phyloP scores from a whole-genome alignment of 495 filamentous ascomycete genomes.

The Tetracladium marchalianum region DNA sequence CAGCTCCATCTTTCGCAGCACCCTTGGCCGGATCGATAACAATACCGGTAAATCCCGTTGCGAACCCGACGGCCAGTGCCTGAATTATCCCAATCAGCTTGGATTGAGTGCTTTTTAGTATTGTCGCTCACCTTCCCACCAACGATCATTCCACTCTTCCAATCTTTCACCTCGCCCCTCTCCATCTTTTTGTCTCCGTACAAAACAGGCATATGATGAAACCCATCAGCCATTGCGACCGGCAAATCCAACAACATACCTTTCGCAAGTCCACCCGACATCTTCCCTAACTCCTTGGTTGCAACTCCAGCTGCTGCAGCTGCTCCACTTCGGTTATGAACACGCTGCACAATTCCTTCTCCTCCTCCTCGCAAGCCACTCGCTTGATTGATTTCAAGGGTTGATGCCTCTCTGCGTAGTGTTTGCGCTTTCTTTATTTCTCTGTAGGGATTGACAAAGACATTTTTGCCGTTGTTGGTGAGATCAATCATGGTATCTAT shows the following conservation, averaged over 20 bases:
- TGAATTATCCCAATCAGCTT: neutral
- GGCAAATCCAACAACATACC: constrained; percentile 13
- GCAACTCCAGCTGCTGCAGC: constrained; percentile 3
- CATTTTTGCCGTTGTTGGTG: too few relatives aligned
- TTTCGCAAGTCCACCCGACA: constrained; percentile 15
- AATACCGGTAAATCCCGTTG: too few relatives aligned
- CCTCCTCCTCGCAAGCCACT: too few relatives aligned
- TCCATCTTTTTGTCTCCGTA: constrained; percentile 48
- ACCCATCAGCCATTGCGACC: constrained; percentile 1
- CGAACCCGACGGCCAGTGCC: too few relatives aligned
- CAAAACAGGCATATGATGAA: constrained; percentile 47
- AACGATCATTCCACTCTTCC: constrained; percentile 40
- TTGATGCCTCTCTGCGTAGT: too few relatives aligned
- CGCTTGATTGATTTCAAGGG: too few relatives aligned
- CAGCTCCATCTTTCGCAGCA: too few relatives aligned
- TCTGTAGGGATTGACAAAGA: too few relatives aligned
- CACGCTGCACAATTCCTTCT: too few relatives aligned
- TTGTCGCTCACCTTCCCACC: constrained; percentile 27
- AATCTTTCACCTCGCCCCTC: constrained; percentile 43
- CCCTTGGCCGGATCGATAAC: too few relatives aligned
- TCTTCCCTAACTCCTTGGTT: neutral
- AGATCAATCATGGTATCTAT: neutral
- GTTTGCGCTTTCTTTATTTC: too few relatives aligned
- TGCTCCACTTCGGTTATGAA: neutral
- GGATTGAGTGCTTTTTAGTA: neutral